A percentile compares a stretch with the other conserved stretches of the same genome.
phyloP scores from a whole-genome alignment of 2,329 filamentous ascomycete genomes.

The Cercospora beticola region DNA sequence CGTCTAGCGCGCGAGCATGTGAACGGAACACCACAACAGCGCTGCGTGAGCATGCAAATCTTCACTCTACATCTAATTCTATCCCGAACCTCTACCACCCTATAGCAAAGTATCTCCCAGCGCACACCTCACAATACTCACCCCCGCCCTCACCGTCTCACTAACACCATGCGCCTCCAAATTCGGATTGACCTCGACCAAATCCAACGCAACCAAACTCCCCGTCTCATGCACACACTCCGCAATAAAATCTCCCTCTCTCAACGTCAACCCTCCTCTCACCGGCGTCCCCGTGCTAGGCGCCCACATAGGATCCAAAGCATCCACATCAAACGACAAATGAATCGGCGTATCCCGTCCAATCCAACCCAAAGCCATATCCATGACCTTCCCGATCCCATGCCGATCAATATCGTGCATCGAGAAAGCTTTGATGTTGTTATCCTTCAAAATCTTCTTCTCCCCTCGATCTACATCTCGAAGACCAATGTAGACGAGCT shows the following conservation, averaged over 20 bases:
- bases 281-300: constrained; percentile 95
- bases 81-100: not conserved
- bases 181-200: constrained; percentile 57
- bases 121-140: constrained; percentile 86
- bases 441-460: constrained; percentile 84
- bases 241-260: constrained; percentile 96
- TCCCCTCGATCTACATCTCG: constrained; percentile 90
- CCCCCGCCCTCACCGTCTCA: constrained; percentile 87
- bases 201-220: constrained; percentile 56
- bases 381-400: constrained; percentile 92
- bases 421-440: constrained; percentile 92
- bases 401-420: constrained; percentile 98
- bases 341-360: constrained; percentile 94
- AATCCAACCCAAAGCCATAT: constrained; percentile 97
- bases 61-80: not conserved
- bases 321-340: constrained; percentile 95
- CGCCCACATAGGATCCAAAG: constrained; percentile 92
- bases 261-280: constrained; percentile 84
- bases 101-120: constrained; percentile 86
- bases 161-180: constrained; percentile 61
- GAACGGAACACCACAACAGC: not conserved
- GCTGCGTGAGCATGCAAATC: not conserved
- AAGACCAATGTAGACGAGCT: constrained; percentile 95
- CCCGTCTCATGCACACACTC: constrained; percentile 62
- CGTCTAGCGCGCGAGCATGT: constrained; percentile 4